These are phyloP conservation scores for Syzygium jambos DNA, from an alignment of 345 rosid species.

Conservation along the genomic window DNA sequence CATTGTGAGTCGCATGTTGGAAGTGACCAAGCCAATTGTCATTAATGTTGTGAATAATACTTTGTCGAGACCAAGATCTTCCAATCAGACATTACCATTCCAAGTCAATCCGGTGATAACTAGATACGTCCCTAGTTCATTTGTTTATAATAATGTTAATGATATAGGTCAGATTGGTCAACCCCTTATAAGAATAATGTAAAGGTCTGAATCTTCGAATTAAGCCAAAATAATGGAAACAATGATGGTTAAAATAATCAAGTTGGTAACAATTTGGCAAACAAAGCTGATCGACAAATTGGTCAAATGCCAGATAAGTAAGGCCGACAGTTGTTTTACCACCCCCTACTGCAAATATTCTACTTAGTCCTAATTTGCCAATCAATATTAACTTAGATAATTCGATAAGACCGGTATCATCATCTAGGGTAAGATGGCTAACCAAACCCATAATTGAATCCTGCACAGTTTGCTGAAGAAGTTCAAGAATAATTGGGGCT, in stretches of 20 bases:
- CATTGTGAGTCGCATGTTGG: background rate
- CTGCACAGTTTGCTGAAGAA: background rate
- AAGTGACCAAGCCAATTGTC: too few relatives aligned
- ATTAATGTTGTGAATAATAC: background rate
- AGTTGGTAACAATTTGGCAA: background rate
- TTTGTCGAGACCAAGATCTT: background rate
- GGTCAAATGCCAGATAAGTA: background rate
- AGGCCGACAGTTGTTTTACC: background rate
- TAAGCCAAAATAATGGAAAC: background rate
- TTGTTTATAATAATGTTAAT: background rate
- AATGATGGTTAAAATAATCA: background rate
- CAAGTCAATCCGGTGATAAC: background rate
- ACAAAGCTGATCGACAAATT: too few relatives aligned
- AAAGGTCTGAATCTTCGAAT: background rate
- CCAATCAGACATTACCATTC: background rate
- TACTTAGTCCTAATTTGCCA: background rate
- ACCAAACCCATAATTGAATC: background rate
- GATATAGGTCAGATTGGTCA: background rate
- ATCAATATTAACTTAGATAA: too few relatives aligned
- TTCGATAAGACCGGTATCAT: too few relatives aligned
- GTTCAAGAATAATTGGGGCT: background rate
- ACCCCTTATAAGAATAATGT: background rate
- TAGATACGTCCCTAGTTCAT: fast-evolving
- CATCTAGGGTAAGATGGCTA: background rate
- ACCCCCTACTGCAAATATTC: background rate